Evolutionary conservation across 805 yeast species (phyloP).

Genomic region (Spathaspora gorwiae): DNA sequence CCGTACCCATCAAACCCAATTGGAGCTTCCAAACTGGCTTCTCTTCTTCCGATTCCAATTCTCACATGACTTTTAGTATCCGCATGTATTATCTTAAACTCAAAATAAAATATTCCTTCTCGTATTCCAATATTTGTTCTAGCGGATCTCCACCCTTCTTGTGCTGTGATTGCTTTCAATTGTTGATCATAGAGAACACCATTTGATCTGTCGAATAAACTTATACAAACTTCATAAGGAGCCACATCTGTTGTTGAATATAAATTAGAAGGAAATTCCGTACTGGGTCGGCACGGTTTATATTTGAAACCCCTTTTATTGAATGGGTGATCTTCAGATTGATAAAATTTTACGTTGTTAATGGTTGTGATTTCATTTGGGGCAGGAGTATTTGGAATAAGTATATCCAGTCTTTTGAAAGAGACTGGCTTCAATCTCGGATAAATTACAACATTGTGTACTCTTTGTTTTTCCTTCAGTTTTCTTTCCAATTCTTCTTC

Average conservation of each 20-base stretch:
- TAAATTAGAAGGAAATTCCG: slow-evolving; percentile 48
- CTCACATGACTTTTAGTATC: slow-evolving; percentile 58
- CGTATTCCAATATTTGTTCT: slow-evolving; percentile 70
- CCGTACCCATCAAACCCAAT: slow-evolving; percentile 95
- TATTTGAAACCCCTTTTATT: slow-evolving; percentile 81
- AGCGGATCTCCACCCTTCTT: slow-evolving; percentile 75
- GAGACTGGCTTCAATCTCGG: slow-evolving; percentile 34
- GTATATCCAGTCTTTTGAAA: slow-evolving; percentile 19
- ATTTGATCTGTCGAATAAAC: slow-evolving; percentile 66
- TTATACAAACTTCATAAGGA: slow-evolving; percentile 55
- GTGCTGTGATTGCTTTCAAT: slow-evolving; percentile 46
- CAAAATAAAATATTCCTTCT: slow-evolving; percentile 80
- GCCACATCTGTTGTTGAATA: slow-evolving; percentile 73
- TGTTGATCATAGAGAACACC: slow-evolving; percentile 39
- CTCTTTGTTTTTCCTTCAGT: slow-evolving; percentile 20
- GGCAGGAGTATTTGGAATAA: not conserved
- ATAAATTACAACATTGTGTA: slow-evolving; percentile 27
- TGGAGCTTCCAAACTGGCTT: slow-evolving; percentile 89
- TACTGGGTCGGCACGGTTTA: slow-evolving; percentile 70
- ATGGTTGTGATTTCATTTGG: slow-evolving; percentile 4
- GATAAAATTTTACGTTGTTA: slow-evolving; percentile 27
- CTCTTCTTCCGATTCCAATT: slow-evolving; percentile 78
- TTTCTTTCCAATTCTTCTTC: slow-evolving; percentile 13
- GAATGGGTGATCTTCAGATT: slow-evolving; percentile 73
- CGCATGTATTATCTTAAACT: slow-evolving; percentile 54